phyloP scores from a whole-genome alignment of 345 rosid species.

The Brassica cretica region DNA sequence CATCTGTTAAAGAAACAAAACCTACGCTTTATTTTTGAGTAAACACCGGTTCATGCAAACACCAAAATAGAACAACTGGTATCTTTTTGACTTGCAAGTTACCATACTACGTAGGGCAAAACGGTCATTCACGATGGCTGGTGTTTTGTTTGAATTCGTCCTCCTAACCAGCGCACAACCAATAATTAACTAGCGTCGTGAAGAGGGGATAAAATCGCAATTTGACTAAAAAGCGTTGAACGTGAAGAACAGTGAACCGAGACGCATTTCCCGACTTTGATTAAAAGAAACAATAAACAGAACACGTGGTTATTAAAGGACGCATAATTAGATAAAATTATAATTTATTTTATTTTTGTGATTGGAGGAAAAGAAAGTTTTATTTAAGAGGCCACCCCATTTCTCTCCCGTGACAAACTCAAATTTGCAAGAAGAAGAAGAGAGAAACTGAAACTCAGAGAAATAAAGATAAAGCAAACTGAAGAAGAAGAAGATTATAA shows the following conservation, averaged over 20 bases:
- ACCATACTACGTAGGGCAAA: slow-evolving; percentile 6
- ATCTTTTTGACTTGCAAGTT: neutral
- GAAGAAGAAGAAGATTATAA: slow-evolving; percentile 16
- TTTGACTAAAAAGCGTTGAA: slow-evolving; percentile 23
- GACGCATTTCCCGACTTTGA: slow-evolving; percentile 20
- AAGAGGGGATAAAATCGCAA: slow-evolving; percentile 18
- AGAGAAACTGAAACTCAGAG: neutral
- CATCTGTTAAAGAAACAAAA: neutral
- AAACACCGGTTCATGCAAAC: neutral
- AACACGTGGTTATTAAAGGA: slow-evolving; percentile 32
- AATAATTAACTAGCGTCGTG: slow-evolving; percentile 2
- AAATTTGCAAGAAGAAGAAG: neutral
- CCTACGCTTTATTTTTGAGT: neutral
- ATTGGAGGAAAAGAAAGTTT: slow-evolving; percentile 2
- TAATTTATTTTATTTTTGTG: neutral
- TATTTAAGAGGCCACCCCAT: slow-evolving; percentile 19
- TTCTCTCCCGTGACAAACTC: slow-evolving; percentile 35
- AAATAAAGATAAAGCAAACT: neutral
- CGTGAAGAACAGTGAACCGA: slow-evolving; percentile 38
- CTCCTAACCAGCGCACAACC: neutral
- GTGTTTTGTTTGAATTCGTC: slow-evolving; percentile 21
- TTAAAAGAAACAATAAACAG: neutral
- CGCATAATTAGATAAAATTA: neutral
- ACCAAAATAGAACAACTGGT: neutral
- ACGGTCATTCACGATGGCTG: neutral